A percentile compares a stretch with the other conserved stretches of the same genome.
Conservation (phyloP, 306 rosid species). For the Inga leiocalycina region DNA sequence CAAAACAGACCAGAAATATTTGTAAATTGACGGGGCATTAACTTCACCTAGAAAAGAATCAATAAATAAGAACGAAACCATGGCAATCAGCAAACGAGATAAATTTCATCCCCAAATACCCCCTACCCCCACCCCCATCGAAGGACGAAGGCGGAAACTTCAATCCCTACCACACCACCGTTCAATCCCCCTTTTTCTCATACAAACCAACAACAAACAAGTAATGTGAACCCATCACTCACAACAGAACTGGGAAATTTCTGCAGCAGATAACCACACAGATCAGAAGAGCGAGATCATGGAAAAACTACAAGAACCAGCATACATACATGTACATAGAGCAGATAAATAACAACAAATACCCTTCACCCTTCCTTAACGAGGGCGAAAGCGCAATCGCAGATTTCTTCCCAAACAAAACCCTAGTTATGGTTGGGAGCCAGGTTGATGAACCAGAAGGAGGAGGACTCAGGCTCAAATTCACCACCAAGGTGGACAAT, state of each 20-base stretch:
- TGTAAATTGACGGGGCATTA: background rate
- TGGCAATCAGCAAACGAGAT: background rate
- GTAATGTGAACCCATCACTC: background rate
- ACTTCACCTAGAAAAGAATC: background rate
- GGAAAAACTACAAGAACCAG: background rate
- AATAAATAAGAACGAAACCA: background rate
- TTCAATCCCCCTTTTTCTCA: background rate
- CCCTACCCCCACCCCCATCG: background rate
- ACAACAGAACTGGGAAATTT: background rate
- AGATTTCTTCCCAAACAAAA: slow-evolving; percentile 21
- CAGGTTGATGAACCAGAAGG: slow-evolving; percentile 1
- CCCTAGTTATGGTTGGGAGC: slow-evolving; percentile 32
- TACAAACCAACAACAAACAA: background rate
- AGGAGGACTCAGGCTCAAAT: background rate
- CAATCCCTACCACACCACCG: background rate
- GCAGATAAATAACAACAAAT: background rate
- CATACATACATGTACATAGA: background rate
- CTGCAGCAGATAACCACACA: background rate
- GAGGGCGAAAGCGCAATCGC: background rate
- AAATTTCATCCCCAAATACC: slow-evolving; percentile 3
- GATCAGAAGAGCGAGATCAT: background rate
- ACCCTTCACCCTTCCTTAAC: background rate
- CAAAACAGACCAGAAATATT: background rate
- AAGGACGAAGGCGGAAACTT: background rate
- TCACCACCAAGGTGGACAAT: too few species aligned